A percentile compares a stretch with the other conserved stretches of the same genome.
Evolutionary conservation across 805 yeast species (phyloP).

Genomic region (Komagataella pastoris): DNA sequence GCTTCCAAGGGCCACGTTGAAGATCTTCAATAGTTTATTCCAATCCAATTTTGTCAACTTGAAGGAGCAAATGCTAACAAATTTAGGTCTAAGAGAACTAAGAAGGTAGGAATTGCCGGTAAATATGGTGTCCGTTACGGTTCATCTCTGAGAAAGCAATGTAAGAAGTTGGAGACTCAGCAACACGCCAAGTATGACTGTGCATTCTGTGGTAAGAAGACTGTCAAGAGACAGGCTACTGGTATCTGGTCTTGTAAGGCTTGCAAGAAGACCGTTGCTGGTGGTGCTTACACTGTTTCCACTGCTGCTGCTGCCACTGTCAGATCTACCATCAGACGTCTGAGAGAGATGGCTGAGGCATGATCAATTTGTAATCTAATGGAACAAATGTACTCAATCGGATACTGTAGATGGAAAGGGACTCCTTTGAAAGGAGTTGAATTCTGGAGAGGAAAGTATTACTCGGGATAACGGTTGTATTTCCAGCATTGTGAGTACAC

Average conservation of each 20-base stretch:
- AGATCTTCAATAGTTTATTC: neutral
- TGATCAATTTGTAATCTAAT: conserved; percentile 28
- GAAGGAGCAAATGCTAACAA: conserved; percentile 25
- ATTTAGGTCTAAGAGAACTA: conserved; percentile 98
- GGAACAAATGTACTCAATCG: neutral
- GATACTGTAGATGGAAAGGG: neutral
- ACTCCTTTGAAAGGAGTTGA: neutral
- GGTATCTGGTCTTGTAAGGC: conserved; percentile 98
- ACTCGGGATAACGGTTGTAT: too few relatives aligned
- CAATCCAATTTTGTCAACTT: neutral
- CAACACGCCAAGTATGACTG: conserved; percentile 99
- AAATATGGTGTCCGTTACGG: conserved; percentile 99
- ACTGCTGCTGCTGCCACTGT: conserved; percentile 99
- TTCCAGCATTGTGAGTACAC: neutral
- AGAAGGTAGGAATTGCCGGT: conserved; percentile 99
- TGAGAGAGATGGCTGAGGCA: conserved; percentile 99
- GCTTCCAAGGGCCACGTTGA: neutral
- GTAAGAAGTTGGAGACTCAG: conserved; percentile 98
- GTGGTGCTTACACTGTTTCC: conserved; percentile 99
- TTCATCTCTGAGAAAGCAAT: conserved; percentile 99
- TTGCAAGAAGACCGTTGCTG: conserved; percentile 95
- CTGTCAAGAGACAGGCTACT: conserved; percentile 94
- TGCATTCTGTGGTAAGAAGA: conserved; percentile 99
- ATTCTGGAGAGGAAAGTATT: neutral
- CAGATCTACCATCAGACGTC: conserved; percentile 99